Evolutionary conservation across 208 protist genomes (phyloP).

Genomic region (Trypanosoma boissoni): DNA sequence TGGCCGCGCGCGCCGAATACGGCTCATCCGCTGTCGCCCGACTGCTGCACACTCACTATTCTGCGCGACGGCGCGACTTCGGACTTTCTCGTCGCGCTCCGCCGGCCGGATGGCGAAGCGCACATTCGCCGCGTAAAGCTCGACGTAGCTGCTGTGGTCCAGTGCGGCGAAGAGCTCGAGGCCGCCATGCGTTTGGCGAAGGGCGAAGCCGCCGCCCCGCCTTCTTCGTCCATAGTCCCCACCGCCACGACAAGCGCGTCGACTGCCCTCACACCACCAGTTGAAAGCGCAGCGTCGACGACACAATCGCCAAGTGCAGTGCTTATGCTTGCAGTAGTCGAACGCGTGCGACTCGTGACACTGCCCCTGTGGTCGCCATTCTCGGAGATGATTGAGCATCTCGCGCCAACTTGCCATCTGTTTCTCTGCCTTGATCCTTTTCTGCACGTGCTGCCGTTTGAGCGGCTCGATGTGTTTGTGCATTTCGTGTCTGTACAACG

Average conservation of each 20-base stretch:
- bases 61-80: constrained; percentile 20
- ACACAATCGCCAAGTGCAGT: no score
- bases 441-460: constrained; percentile 63
- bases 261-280: not conserved
- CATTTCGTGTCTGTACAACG: constrained; percentile 48
- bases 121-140: constrained; percentile 34
- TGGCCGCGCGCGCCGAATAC: constrained; percentile 29
- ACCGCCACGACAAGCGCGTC: constrained; percentile 1
- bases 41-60: constrained; percentile 25
- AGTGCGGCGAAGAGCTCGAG: constrained; percentile 24
- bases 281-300: no score
- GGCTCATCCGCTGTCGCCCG: constrained; percentile 13
- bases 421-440: constrained; percentile 72
- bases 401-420: constrained; percentile 36
- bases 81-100: constrained; percentile 47
- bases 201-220: constrained; percentile 19
- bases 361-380: constrained; percentile 46
- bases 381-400: constrained; percentile 25
- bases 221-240: not conserved
- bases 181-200: constrained; percentile 12
- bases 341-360: constrained; percentile 17
- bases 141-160: constrained; percentile 14
- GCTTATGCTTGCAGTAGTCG: constrained; percentile 11
- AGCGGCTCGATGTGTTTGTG: constrained; percentile 42
- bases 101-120: constrained; percentile 47